phyloP scores from a whole-genome alignment of 495 filamentous ascomycete species.

The Aspergillus egyptiacus region DNA sequence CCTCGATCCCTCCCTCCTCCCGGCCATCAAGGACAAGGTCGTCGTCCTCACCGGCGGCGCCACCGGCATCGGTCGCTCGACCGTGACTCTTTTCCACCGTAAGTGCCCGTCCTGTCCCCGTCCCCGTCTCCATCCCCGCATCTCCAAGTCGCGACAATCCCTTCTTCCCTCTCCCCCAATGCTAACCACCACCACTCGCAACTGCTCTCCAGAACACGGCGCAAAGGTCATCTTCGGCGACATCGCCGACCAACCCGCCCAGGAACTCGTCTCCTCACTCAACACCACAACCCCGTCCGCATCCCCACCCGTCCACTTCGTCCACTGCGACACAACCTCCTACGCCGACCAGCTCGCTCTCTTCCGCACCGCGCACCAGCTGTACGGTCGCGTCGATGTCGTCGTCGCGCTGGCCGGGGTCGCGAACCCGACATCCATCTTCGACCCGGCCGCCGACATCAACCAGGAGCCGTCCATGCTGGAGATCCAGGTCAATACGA shows the following conservation, averaged over 20 bases:
- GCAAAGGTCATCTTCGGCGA: slow-evolving; percentile 6
- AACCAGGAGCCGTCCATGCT: slow-evolving; percentile 5
- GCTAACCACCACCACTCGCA: background rate
- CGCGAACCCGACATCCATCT: background rate
- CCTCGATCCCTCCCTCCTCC: background rate
- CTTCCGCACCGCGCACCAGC: background rate
- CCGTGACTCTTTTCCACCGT: slow-evolving; percentile 6
- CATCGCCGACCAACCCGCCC: background rate
- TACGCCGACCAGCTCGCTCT: background rate
- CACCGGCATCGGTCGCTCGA: slow-evolving; percentile 3
- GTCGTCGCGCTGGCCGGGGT: slow-evolving; percentile 2
- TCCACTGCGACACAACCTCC: slow-evolving; percentile 4
- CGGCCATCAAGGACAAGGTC: slow-evolving; percentile 4
- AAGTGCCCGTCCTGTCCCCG: too few relatives aligned
- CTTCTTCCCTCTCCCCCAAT: too few relatives aligned
- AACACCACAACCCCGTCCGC: background rate
- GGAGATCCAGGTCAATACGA: slow-evolving; percentile 4
- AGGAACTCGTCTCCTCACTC: background rate
- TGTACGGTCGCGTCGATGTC: background rate
- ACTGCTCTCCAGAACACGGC: slow-evolving; percentile 5
- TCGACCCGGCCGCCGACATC: slow-evolving; percentile 1
- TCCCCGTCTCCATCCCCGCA: background rate
- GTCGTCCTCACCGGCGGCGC: slow-evolving; percentile 7
- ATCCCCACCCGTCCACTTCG: background rate
- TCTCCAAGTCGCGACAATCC: background rate